Evolutionary conservation across 2,329 filamentous ascomycete species (phyloP), one percentile per base, ranked within the genome.

Genomic region (Cyphellophora europaea): DNA sequence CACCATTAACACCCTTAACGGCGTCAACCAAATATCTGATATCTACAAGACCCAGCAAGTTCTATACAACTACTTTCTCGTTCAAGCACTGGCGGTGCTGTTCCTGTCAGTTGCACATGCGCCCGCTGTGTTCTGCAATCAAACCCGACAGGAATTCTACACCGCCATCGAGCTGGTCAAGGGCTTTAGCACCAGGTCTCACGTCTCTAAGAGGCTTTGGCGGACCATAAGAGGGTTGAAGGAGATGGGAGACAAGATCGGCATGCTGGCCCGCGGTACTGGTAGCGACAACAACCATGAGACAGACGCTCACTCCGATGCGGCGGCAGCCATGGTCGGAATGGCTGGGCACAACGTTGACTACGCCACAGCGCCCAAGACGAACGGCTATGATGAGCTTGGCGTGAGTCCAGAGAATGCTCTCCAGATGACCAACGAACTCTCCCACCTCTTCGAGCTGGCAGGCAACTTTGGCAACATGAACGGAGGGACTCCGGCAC

Each of bases 41-140:
- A 72, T 81, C 16, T 81, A 80, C 54, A 67, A 66, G 27, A 71
- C 67, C 6, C 74, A 79, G 48, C 76, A 80, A 49, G 67, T 74
- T 28, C 66, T 72, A 38, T 80, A 79, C 62, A 79, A 81, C 53
- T 77, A 79, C 43, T 80, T 80, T 58, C 65, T 80, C 25, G 70
- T 78, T 11, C 72, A 72, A 18, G 75, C 74, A 1, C 58, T 81
- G 8, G 76, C 74, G 1, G 75, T 77, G 0, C 60, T 80, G 2
- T 77, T 80, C 49, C 62, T 81, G 2, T 74, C 75, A 2, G 75
- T 79, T 2, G 74, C 71, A 12, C 76, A 80, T 53, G 74, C 75
- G 4, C 74, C 77, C 0, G 64, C 65, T 0, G 63, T 76, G 6
- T 80, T 79, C 51, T 74, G 69, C 41, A 59, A 66, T 5, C 63